A percentile compares a stretch with the other conserved stretches of the same genome.
These are phyloP conservation scores for Starmerella potacharoeniae DNA, from an alignment of 805 yeast genomes.

Conservation along the genomic window DNA sequence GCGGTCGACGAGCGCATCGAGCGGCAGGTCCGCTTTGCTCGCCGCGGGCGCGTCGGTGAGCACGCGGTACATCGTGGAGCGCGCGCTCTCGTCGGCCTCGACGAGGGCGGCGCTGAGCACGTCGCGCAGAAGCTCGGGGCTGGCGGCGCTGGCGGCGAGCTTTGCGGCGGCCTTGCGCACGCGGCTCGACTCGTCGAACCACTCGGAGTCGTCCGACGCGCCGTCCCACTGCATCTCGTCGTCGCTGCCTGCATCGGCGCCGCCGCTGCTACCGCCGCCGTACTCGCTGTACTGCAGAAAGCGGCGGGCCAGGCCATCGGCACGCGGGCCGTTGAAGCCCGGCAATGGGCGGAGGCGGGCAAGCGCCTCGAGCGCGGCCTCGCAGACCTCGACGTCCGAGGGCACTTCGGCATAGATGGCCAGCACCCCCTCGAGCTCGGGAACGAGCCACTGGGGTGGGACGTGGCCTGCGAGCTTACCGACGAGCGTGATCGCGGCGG, in stretches of 20 bases:
- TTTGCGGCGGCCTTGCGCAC: conserved; percentile 7
- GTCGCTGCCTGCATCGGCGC: neutral
- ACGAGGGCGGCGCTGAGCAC: neutral
- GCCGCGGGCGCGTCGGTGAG: neutral
- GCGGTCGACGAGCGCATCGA: neutral
- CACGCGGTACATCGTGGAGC: neutral
- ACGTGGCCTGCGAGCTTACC: neutral
- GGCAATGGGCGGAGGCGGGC: conserved; percentile 18
- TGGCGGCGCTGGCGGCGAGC: neutral
- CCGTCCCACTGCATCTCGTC: neutral
- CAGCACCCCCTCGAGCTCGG: conserved; percentile 23
- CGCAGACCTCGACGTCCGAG: conserved; percentile 36
- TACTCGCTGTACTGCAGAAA: neutral
- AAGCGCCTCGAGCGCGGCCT: conserved; percentile 37
- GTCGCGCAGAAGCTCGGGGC: neutral
- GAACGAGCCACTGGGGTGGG: conserved; percentile 16
- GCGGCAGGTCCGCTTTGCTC: neutral
- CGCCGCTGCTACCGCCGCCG: neutral
- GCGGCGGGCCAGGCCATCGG: neutral
- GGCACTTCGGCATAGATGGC: conserved; percentile 19
- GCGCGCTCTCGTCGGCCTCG: conserved; percentile 5
- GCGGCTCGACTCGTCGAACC: conserved; percentile 9
- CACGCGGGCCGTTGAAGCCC: neutral
- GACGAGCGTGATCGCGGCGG: neutral
- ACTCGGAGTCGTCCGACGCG: conserved; percentile 7